Percentiles rank a stretch among this genome's conserved stretches.
phyloP scores from a whole-genome alignment of 345 rosid genomes.

The Gossypium ekmanianum region DNA sequence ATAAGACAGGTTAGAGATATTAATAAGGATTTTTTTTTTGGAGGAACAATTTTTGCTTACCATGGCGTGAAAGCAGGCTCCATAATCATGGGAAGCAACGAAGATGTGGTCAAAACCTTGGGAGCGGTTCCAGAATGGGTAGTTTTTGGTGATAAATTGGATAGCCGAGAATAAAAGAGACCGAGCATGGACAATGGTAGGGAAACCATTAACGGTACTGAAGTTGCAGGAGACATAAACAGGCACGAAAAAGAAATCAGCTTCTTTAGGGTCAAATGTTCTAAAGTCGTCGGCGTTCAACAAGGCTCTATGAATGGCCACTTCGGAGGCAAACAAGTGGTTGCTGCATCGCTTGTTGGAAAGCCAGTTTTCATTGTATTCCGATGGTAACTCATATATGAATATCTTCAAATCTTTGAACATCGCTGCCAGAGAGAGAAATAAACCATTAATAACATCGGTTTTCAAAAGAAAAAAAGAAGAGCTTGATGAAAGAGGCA shows the following conservation, averaged over 20 bases:
- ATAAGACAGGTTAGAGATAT: background rate
- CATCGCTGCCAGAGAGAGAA: conserved; percentile 24
- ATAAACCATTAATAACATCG: background rate
- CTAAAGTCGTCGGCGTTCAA: conserved; percentile 51
- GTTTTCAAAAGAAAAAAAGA: background rate
- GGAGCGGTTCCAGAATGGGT: conserved; percentile 86
- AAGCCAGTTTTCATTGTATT: conserved; percentile 77
- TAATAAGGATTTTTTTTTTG: background rate
- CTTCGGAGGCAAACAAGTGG: conserved; percentile 94
- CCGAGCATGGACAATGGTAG: conserved; percentile 86
- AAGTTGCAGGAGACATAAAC: conserved; percentile 95
- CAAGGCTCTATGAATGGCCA: conserved; percentile 73
- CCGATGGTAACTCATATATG: conserved; percentile 71
- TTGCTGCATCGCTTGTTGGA: conserved; percentile 69
- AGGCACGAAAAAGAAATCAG: conserved; percentile 93
- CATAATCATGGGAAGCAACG: conserved; percentile 91
- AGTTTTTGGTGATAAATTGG: conserved; percentile 39
- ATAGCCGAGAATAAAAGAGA: conserved; percentile 66
- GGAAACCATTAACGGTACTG: conserved; percentile 83
- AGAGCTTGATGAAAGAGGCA: background rate
- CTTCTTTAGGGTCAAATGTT: conserved; percentile 71
- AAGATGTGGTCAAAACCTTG: conserved; percentile 74
- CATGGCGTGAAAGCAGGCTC: conserved; percentile 92
- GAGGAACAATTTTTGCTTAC: conserved; percentile 27
- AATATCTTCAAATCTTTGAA: conserved; percentile 69